A percentile compares a stretch with the other conserved stretches of the same genome.
These are phyloP conservation scores for Cucurbita ficifolia DNA, from an alignment of 306 rosid species.

Conservation along the genomic window DNA sequence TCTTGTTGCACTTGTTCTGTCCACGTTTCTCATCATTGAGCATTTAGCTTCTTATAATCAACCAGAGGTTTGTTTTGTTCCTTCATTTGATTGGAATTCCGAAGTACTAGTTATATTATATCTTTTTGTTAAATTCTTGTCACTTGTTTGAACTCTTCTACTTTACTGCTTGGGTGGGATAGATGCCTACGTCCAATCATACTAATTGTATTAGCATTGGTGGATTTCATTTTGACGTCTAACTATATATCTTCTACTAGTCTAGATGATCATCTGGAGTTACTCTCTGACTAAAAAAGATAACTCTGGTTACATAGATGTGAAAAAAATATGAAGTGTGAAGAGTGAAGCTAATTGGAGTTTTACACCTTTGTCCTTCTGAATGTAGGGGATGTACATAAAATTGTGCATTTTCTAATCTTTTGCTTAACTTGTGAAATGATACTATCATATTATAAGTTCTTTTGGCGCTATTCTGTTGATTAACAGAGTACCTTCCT, in stretches of 20 bases:
- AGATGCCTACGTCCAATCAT: neutral
- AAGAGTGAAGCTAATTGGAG: constrained; percentile 4
- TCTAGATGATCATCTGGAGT: neutral
- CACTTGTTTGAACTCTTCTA: neutral
- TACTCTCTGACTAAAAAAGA: neutral
- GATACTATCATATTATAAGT: neutral
- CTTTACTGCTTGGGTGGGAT: neutral
- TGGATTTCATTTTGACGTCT: neutral
- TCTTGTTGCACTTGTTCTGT: constrained; percentile 62
- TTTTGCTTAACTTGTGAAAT: neutral
- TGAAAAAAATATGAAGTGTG: neutral
- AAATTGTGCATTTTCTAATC: neutral
- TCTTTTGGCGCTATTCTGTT: constrained; percentile 2
- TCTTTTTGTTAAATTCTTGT: neutral
- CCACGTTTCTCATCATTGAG: constrained; percentile 77
- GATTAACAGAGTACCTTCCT: neutral
- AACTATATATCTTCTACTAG: neutral
- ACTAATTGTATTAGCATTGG: neutral
- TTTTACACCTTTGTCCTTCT: neutral
- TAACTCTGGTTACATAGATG: neutral
- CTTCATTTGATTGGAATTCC: neutral
- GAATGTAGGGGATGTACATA: neutral
- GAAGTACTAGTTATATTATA: neutral
- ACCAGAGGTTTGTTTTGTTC: constrained; percentile 59
- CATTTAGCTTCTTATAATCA: constrained; percentile 89